Evolutionary conservation across 768 basidiomycete genomes (phyloP), one percentile per base, ranked within the genome.

Genomic region (Cyclocybe cylindracea): DNA sequence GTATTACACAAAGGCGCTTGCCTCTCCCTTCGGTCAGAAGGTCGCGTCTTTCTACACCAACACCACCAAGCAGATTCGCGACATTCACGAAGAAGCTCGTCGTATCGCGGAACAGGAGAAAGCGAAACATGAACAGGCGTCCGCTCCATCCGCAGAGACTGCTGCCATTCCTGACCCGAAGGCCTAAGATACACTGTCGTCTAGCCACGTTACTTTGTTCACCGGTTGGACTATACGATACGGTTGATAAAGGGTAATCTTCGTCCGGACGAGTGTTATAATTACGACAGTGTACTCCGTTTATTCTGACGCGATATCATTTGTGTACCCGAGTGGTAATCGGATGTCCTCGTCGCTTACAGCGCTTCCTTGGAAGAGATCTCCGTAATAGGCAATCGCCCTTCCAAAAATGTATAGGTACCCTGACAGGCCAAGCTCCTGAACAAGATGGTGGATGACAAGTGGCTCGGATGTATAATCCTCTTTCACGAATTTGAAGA

Each of bases 71-170:
- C 91, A 95, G 69, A 86, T 92, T 24, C 62, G 80, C 14, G 94
- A 98, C 64, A 94, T 98, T 43, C 94, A 97, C 64, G 91, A 94
- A 63, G 95, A 98, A 70, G 95, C 95, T 2, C 75, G 78, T 53
- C 84, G 95, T 31, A 91, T 98, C 61, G 83, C 85, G 24, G 79
- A 78, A 24, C 68, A 75, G 49, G 79, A 89, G 58, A 86, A 88
- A 62, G 50, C 66, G 2, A 55, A 58, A 5, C 24, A 24, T 24
- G 24, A 24, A 24, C 24, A 24, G 24, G 24, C 24, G 5, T 24
- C 24, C 29, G 39, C 55, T 16, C 45, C 60, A 9, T 32, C 61
- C 9, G 41, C 61, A 5, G 31, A 66, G 2, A 37, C 57, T 6
- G 29, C 39, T 14, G 54, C 49, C 6, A 33, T 44, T 33, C 50